Conservation (phyloP, 768 basidiomycete genomes). For the Podaxis sp. region DNA sequence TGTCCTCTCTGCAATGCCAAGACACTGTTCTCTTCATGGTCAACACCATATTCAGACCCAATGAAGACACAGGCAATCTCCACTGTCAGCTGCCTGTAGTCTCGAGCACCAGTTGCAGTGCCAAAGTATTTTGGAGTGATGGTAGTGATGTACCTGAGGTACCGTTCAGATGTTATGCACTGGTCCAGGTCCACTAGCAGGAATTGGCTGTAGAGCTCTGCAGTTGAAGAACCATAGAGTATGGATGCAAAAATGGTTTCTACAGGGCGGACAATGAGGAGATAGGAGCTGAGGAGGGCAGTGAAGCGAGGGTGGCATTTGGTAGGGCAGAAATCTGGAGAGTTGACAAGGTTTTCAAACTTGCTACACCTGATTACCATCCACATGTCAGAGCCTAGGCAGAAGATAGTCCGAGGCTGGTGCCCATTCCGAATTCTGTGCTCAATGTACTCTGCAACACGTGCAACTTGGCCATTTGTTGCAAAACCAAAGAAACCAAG, state of each 20-base stretch:
- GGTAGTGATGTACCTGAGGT: background rate
- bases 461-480: background rate
- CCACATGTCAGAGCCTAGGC: background rate
- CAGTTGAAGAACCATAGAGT: background rate
- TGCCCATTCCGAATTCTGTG: background rate
- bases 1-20: slow-evolving; percentile 12
- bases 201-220: slow-evolving; percentile 5
- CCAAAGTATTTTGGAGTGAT: background rate
- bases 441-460: background rate
- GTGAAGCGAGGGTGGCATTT: background rate
- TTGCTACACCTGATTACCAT: background rate
- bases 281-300: background rate
- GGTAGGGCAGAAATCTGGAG: background rate
- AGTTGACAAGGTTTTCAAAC: background rate
- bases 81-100: slow-evolving; percentile 17
- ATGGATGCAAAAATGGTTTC: slow-evolving; percentile 5
- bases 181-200: slow-evolving; percentile 4
- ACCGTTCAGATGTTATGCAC: background rate
- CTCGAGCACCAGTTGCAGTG: background rate
- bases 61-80: slow-evolving; percentile 15
- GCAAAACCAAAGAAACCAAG: slow-evolving; percentile 1
- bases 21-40: slow-evolving; percentile 2
- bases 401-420: background rate
- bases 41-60: slow-evolving; percentile 8
- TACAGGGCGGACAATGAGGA: slow-evolving; percentile 4